Base-by-base conservation (phyloP, 768 basidiomycete genomes). In the Hygrophoropsis aurantiaca region DNA sequence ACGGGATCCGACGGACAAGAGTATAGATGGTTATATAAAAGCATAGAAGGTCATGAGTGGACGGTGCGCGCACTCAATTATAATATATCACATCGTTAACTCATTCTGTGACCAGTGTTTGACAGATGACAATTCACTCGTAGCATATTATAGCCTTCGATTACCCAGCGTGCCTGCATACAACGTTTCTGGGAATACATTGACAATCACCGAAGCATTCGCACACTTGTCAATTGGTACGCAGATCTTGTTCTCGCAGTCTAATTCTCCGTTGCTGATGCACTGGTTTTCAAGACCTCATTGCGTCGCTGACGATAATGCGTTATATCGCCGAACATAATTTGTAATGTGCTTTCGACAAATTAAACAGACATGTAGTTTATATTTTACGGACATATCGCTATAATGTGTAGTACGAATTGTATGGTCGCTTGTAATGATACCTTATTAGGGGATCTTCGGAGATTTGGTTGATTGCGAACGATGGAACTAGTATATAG, bases 91-190 rank as follows among this genome's bases (percentile, higher is more conserved):
- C 40, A 54, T 30, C 34, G 41, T 40, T 27, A 42, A 42, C 26
- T 34, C 30, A 30, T 44, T 25, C 33, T 8, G 15, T 43, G 21
- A 24, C 11, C 52, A 86, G 84, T 85, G 83, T 51, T 71, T 78
- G 36, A 71, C 72, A 40, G 70, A 71, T 27, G 78, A 80, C 27
- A 75, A 81, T 58, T 67, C 70, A 39, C 47, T 84, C 26, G 78
- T 85, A 19, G 85, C 84, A 15, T 81, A 85, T 54, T 87, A 84
- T 52, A 78, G 81, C 55, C 74, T 86, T 20, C 79, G 79, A 51
- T 74, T 78, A 2, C 68, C 74, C 40, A 69, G 75, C 50, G 72
- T 80, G 43, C 75, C 74, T 30, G 74, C 73, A n/a, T 84, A 78
- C 54, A 72, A 74, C 40, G 75, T 79, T 18, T 84, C 83, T 26